Percentiles rank a stretch among this genome's conserved stretches.
Conservation (phyloP, 2,329 filamentous ascomycete species). For the Fusarium austroafricanum region DNA sequence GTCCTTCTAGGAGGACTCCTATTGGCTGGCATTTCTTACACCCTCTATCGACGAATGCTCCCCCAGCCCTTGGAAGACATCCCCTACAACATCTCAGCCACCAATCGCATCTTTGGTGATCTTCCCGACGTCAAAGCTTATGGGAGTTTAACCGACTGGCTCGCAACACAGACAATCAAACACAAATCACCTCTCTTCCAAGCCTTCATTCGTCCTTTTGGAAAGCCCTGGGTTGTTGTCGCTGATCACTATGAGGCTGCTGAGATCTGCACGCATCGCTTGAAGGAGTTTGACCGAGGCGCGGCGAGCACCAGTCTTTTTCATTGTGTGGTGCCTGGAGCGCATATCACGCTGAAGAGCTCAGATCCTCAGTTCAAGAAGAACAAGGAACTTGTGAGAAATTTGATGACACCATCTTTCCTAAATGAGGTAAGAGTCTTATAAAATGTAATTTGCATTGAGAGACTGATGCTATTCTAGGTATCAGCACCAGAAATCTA, state of each 20-base stretch:
- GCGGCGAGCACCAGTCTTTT: slow-evolving; percentile 14
- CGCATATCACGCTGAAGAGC: slow-evolving; percentile 25
- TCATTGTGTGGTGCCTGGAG: slow-evolving; percentile 13
- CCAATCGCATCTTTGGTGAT: slow-evolving; percentile 25
- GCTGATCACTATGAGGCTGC: slow-evolving; percentile 32
- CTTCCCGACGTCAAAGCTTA: slow-evolving; percentile 18
- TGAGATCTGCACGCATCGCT: slow-evolving; percentile 24
- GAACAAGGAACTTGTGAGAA: slow-evolving; percentile 35
- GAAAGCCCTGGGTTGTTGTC: slow-evolving; percentile 29
- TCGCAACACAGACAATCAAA: slow-evolving; percentile 11
- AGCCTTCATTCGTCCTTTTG: slow-evolving; percentile 20
- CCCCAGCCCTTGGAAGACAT: slow-evolving; percentile 23
- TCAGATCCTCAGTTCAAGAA: slow-evolving; percentile 30
- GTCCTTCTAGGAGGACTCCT: slow-evolving; percentile 1
- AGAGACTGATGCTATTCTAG: neutral
- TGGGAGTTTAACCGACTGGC: slow-evolving; percentile 30
- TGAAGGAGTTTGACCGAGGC: slow-evolving; percentile 34
- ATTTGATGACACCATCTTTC: slow-evolving; percentile 32
- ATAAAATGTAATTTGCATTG: too few species aligned
- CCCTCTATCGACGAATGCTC: slow-evolving; percentile 18
- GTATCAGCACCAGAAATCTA: slow-evolving; percentile 34
- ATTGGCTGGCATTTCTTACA: slow-evolving; percentile 14
- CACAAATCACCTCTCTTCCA: slow-evolving; percentile 31
- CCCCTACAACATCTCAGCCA: slow-evolving; percentile 24
- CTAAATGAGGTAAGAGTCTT: slow-evolving; percentile 29